A percentile compares a stretch with the other conserved stretches of the same genome.
Conservation (phyloP, 2,329 filamentous ascomycete species). For the Botrytis sinoallii region DNA sequence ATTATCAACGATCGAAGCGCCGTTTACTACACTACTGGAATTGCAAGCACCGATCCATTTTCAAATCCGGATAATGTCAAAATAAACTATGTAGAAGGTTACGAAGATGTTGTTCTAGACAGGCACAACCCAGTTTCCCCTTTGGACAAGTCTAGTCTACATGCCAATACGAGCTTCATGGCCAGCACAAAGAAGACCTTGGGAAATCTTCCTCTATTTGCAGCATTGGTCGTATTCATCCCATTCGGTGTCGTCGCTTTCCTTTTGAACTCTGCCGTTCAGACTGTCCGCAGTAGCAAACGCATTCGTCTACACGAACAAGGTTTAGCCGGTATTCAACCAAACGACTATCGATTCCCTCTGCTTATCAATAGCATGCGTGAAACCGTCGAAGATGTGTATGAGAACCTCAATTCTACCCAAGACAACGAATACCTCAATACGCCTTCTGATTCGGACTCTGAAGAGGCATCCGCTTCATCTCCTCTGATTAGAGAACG, state of each 20-base stretch:
- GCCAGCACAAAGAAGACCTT: slow-evolving; percentile 37
- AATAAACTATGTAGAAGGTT: slow-evolving; percentile 71
- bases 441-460: slow-evolving; percentile 50
- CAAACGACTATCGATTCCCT: slow-evolving; percentile 71
- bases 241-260: slow-evolving; percentile 71
- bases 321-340: slow-evolving; percentile 63
- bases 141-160: slow-evolving; percentile 38
- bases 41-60: slow-evolving; percentile 76
- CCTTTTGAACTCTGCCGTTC: slow-evolving; percentile 71
- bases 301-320: slow-evolving; percentile 75
- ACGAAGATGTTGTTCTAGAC: slow-evolving; percentile 73
- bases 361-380: slow-evolving; percentile 73
- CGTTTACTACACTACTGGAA: slow-evolving; percentile 77
- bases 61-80: slow-evolving; percentile 63
- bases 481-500: slow-evolving; percentile 21
- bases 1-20: slow-evolving; percentile 82
- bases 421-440: slow-evolving; percentile 66
- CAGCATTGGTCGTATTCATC: slow-evolving; percentile 66
- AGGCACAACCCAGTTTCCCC: slow-evolving; percentile 56
- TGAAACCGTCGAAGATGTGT: slow-evolving; percentile 65
- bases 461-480: slow-evolving; percentile 31
- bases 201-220: slow-evolving; percentile 56
- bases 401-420: slow-evolving; percentile 35
- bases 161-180: slow-evolving; percentile 29
- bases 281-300: slow-evolving; percentile 70